Base-by-base conservation (phyloP, 805 yeast species). In the Saccharomycopsis selenospora region DNA sequence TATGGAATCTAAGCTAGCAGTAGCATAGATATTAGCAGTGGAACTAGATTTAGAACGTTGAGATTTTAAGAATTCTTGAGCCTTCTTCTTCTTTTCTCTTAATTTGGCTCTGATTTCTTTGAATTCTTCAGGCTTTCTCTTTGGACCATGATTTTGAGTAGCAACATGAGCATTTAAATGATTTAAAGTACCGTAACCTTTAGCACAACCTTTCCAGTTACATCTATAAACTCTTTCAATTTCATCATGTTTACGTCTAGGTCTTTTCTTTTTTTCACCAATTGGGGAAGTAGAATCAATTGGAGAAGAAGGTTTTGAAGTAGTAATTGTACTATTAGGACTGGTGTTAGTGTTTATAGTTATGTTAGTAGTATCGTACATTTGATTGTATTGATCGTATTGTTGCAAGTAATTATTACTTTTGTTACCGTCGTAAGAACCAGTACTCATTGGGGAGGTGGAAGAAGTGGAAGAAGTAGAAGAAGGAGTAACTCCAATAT, bases 131-230 rank as follows among this genome's bases (percentile, higher is more conserved):
- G 82, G 80, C 30, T 64, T 62, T 29, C 82, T 65, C 58, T 75
- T 77, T 17, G 65, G 61, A 7, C 83, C 83, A 58, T 77, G 83
- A 13, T 65, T 66, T 50, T 78, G 80, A 53, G 73, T 66, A 1
- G 67, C 56, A 30, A 77, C 73, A 57, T 77, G 83, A 11, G 80
- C 77, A 55, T 77, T 77, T 29, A 77, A 61, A 58, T 77, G 83
- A 57, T 78, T 77, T 36, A 77, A 65, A 3, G 83, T 78, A 11
- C 83, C 83, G 56, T 77, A 77, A 6, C 76, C 73, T 61, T 78
- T 78, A 5, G 66, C 61, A 51, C 83, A 78, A 8, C 66, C 66
- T 23, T 63, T 61, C 54, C 58, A 70, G 46, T 66, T 74, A 59
- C 83, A 77, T 20, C 62, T 65, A 59, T 77, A 77, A 3, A 76